Evolutionary conservation across 805 yeast species (phyloP), one percentile per base, ranked within the genome.

Genomic region (Saturnispora diversa): DNA sequence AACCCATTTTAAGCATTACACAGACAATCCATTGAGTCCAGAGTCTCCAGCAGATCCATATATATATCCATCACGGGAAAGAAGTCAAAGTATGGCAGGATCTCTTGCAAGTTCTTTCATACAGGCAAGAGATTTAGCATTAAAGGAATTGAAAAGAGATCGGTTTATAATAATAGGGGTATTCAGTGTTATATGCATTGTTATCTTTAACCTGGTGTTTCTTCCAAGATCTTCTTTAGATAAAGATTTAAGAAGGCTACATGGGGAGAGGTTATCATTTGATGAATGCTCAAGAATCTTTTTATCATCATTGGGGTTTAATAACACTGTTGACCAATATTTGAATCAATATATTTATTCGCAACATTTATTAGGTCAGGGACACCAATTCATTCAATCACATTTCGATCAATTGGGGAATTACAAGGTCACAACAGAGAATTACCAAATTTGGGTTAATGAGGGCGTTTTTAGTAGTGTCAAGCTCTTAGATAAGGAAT

Each of bases 191-290:
- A 66, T 69, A 45, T 61, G 69, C 35, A 54, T 64, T 17, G 83
- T 84, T 1, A 44, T 76, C 2, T 76, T 83, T 54, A 74, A 83
- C 30, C 64, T 84, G 37, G 74, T 80, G 0, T 87, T 87, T 55
- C 65, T 86, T 12, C 96, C 95, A 2, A 60, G 95, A 43, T 84
- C 97, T 1, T 84, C 95, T 2, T 63, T 85, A 15, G 75, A 82
- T 37, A 65, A 95, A 48, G 96, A 88, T 58, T 75, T 83, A 51
- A 70, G 90, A 50, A 63, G 95, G 37, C 58, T 84, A 48, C 84
- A 85, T 59, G 77, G 80, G 24, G 69, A 77, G 26, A 70, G 65
- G 39, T 55, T 84, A 36, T 79, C 94, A 2, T 70, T 69, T 41
- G 70, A 76, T 8, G 96, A 87, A 47, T 69, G 82, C 23, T 77